Evolutionary conservation across 148 eudicot genomes (phyloP), one percentile per base, ranked within the genome.

Genomic region (Chenopodium formosanum): DNA sequence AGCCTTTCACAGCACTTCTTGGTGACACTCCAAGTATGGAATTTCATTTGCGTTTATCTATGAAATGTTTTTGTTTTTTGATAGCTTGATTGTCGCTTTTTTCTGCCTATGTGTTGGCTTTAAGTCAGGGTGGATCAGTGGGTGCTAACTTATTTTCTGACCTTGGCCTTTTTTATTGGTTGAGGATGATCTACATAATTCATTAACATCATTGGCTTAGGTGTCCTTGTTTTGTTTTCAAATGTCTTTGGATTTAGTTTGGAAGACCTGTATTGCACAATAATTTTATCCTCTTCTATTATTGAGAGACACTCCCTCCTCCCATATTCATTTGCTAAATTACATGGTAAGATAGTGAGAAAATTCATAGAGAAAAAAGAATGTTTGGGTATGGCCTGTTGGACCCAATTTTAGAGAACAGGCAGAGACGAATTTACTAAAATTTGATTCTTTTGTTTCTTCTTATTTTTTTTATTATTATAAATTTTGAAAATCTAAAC

Each of bases 1-100:
- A 97, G 91, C 99, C 99, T 72, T 97, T 97, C 82, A 94, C 98
- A 77, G 99, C 97, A 50, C 99, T 97, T 80, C 98, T 97, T 81
- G 99, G 98, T 70, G 99, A 97, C 81, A 83, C 87, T 79, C 98
- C 99, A 60, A 92, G 99, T 97, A 91, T 79, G 97, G 5, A 66
- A 58, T 64, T 79, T 63, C 32, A 17, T 52, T 25, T 74, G 19
- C 63, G 31, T 74, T 78, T 40, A 3, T 71, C n/a, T 72, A 22
- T 78, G 62, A 23, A 22, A 20, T 62, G 46, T 17, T 60, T 9
- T 25, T 27, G 46, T 53, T 25, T 13, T 13, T 40, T 76, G 16
- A 11, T 56, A 16, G 60, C 60, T 77, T 62, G 52, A 64, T 76
- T 31, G 0, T 56, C 7, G 47, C 10, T 23, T 75, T 75, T 56